Conservation (phyloP, 106 monocot genomes). For the Acorus gramineus region DNA sequence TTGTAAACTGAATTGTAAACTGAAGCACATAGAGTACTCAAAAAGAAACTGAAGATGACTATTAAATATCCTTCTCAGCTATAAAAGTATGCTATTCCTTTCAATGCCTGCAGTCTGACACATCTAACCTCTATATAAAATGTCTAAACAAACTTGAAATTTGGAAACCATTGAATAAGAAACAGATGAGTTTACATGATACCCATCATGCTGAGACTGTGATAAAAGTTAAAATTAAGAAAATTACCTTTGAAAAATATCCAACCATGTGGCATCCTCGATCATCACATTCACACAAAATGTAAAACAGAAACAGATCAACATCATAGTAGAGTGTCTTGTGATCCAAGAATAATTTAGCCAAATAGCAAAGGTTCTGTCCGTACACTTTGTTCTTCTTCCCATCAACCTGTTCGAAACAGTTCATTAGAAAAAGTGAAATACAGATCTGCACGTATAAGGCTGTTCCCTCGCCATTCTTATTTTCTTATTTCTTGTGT, state of each 20-base stretch:
- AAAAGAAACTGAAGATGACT: too few species aligned
- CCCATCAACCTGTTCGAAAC: slow-evolving; percentile 75
- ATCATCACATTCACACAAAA: slow-evolving; percentile 97
- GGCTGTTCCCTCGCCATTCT: too few species aligned
- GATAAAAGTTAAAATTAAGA: background rate
- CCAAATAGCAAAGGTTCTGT: slow-evolving; percentile 94
- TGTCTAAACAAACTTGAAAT: too few species aligned
- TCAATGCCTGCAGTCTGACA: too few species aligned
- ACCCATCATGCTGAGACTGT: background rate
- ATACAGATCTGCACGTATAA: background rate
- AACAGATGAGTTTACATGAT: too few species aligned
- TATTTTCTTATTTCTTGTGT: too few species aligned
- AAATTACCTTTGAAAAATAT: slow-evolving; percentile 89
- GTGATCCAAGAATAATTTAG: slow-evolving; percentile 96
- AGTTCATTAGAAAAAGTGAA: background rate
- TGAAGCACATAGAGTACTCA: too few species aligned
- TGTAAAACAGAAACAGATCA: slow-evolving; percentile 83
- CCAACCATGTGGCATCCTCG: slow-evolving; percentile 98
- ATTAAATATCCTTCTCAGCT: too few species aligned
- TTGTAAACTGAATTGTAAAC: too few species aligned
- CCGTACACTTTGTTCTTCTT: slow-evolving; percentile 99
- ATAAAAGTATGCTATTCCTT: too few species aligned
- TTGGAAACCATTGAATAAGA: too few species aligned
- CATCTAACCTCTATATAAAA: too few species aligned
- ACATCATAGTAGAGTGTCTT: slow-evolving; percentile 98